A percentile compares a stretch with the other conserved stretches of the same genome.
phyloP scores from a whole-genome alignment of 495 filamentous ascomycete species.

The Penicillium coprophilum region DNA sequence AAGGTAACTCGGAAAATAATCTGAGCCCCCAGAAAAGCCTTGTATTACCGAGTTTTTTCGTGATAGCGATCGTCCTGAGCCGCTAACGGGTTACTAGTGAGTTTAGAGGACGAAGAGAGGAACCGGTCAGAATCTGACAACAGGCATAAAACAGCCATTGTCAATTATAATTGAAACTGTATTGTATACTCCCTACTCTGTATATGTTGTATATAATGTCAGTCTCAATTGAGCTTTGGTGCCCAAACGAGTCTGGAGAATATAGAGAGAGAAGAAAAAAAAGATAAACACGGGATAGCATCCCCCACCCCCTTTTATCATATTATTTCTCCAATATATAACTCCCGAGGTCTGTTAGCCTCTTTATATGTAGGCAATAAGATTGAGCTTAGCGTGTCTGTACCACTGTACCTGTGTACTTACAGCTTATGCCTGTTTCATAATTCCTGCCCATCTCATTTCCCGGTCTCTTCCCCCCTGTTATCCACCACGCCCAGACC shows the following conservation, averaged over 20 bases:
- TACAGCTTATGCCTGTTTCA: constrained; percentile 6
- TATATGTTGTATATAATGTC: background rate
- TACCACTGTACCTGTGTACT: background rate
- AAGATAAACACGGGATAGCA: constrained; percentile 1
- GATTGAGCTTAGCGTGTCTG: constrained; percentile 4
- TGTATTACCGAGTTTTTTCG: background rate
- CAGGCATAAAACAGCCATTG: background rate
- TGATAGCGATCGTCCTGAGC: constrained; percentile 28
- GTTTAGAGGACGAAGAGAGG: background rate
- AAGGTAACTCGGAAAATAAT: constrained; percentile 3
- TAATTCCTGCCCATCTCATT: constrained; percentile 10
- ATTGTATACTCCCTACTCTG: background rate
- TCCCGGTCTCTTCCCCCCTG: constrained; percentile 10
- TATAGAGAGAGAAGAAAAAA: background rate
- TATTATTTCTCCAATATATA: background rate
- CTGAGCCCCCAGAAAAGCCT: background rate
- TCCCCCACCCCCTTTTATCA: constrained; percentile 1
- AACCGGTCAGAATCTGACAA: background rate
- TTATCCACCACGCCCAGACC: constrained; percentile 24
- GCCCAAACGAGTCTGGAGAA: background rate
- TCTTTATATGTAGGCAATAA: background rate
- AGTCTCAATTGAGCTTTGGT: background rate
- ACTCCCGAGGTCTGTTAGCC: background rate
- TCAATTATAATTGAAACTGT: background rate
- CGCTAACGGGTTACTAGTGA: constrained; percentile 17